Evolutionary conservation across 768 basidiomycete species (phyloP), one percentile per base, ranked within the genome.

Genomic region (Hygrocybe punicea): DNA sequence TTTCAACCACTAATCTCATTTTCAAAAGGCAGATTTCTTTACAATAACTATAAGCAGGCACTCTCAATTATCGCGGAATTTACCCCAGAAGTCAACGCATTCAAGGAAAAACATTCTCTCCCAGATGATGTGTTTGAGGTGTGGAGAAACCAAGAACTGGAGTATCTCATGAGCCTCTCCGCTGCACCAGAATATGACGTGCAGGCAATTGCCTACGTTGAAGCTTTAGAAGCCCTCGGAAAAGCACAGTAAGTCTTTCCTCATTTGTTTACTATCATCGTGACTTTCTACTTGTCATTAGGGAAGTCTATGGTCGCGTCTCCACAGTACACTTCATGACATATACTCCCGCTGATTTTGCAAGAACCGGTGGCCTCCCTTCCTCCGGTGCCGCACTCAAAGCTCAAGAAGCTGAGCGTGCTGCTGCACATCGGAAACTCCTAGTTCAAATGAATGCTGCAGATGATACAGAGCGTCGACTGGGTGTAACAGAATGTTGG

Each of bases 41-140:
- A 53, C 34, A 59, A 67, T 33, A 69, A 71, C 56, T 71, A 70
- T 47, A 16, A 58, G 34, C 67, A 70, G 37, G 69, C 65, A 1
- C 57, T 69, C 13, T 55, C 62, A 6, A 65, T 67, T 16, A 35
- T 66, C 16, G 29, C 35, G 5, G 39, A 34, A 14, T 52, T 58
- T 23, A 47, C 53, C 25, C 42, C 9, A 6, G 49, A 51, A 10
- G 36, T 63, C 11, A 13, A 50, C 11, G 2, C 8, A 19, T 24
- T 58, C 6, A 60, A 62, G 57, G 23, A 19, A 7, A 44, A 36
- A 10, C 21, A 40, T 25, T 51, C 48, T 4, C 52, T 58, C 19
- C 13, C 37, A 14, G 17, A 42, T 21, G 51, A 33, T 1, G 47
- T 36, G 2, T 65, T 68, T 44, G 57, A 53, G 19, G 33, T 33